phyloP scores from a whole-genome alignment of 2,329 filamentous ascomycete species.

The Sclerotinia sclerotiorum region DNA sequence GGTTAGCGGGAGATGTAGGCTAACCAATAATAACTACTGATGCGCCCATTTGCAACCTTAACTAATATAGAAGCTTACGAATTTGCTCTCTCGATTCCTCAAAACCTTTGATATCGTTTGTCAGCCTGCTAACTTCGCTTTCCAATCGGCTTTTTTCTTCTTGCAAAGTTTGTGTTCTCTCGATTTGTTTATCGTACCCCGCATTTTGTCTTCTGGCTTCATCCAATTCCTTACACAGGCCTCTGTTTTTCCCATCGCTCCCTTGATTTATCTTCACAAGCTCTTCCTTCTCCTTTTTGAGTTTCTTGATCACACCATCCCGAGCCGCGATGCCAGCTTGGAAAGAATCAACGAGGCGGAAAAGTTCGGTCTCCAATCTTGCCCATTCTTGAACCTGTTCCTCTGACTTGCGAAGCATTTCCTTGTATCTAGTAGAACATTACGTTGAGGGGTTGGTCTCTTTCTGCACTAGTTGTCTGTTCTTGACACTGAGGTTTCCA shows the following conservation, averaged over 20 bases:
- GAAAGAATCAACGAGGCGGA: background rate
- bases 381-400: background rate
- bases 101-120: too few relatives aligned
- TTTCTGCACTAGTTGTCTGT: background rate
- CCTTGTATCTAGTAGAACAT: too few relatives aligned
- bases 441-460: background rate
- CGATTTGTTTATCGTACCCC: too few relatives aligned
- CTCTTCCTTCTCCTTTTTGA: background rate
- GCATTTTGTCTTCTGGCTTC: background rate
- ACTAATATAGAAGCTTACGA: too few relatives aligned
- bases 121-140: too few relatives aligned
- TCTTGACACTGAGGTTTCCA: background rate
- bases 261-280: background rate
- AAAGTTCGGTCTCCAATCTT: background rate
- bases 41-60: too few relatives aligned
- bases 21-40: too few relatives aligned
- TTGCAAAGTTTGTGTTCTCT: background rate
- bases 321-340: background rate
- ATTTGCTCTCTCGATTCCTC: too few relatives aligned
- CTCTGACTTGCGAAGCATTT: background rate
- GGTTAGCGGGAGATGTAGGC: too few relatives aligned
- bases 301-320: background rate
- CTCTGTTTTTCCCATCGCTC: background rate
- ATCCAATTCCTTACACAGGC: background rate
- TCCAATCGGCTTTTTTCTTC: too few relatives aligned